These are phyloP conservation scores for Cephalotrichum gorgonifer DNA, from an alignment of 2,329 filamentous ascomycete genomes.

Conservation along the genomic window DNA sequence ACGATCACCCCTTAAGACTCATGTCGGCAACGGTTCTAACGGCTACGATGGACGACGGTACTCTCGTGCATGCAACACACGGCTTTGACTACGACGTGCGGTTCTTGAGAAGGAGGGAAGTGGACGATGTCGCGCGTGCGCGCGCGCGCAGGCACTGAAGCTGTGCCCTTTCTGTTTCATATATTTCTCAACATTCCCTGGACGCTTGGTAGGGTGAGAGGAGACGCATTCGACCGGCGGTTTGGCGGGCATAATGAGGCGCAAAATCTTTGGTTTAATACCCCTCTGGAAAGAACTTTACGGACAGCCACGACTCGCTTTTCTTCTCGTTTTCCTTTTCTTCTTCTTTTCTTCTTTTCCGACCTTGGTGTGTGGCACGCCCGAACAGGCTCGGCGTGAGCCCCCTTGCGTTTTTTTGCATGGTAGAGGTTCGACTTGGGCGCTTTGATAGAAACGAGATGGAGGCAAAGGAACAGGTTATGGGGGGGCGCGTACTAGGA, in stretches of 20 bases:
- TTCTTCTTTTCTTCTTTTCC: background rate
- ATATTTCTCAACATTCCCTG: no score
- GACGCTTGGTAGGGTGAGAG: no score
- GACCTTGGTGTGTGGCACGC: background rate
- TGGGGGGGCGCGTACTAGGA: no score
- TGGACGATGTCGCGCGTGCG: no score
- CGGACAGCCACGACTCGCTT: background rate
- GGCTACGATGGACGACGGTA: background rate
- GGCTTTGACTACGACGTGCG: background rate
- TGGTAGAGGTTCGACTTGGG: background rate
- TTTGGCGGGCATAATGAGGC: background rate
- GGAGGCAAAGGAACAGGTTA: no score
- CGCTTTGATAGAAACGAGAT: no score
- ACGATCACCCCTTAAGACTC: slow-evolving; percentile 1
- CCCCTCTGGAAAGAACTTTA: slow-evolving; percentile 2
- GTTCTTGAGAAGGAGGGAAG: background rate
- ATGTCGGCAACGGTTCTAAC: slow-evolving; percentile 2
- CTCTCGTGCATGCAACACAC: background rate
- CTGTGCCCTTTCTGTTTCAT: no score
- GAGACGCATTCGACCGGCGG: slow-evolving; percentile 4
- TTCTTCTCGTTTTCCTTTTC: background rate
- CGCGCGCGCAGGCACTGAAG: no score
- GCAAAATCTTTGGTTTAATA: slow-evolving; percentile 4
- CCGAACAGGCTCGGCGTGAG: background rate
- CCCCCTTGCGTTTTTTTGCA: background rate